Evolutionary conservation across 1,284 basidiomycete genomes (phyloP).

Genomic region (Thelephora terrestris): DNA sequence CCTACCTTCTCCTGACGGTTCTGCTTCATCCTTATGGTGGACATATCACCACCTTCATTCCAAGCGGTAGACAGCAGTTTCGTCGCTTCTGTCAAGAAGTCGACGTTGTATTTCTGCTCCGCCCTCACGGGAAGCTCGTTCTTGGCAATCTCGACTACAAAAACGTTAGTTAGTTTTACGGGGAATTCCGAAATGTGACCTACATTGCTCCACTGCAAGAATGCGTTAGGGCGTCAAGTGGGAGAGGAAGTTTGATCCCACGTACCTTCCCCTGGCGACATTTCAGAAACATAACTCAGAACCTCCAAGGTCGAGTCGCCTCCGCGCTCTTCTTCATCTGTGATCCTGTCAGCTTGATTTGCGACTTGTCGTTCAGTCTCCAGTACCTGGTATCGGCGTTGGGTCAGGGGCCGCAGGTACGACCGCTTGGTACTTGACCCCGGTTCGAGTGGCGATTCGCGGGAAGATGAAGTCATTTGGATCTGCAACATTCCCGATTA

Average conservation of each 20-base stretch:
- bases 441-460: conserved; percentile 78
- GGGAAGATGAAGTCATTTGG: conserved; percentile 94
- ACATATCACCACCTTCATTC: conserved; percentile 40
- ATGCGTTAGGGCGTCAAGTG: conserved; percentile 5
- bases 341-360: conserved; percentile 2
- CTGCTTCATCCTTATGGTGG: conserved; percentile 51
- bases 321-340: conserved; percentile 49
- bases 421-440: conserved; percentile 76
- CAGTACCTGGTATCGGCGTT: conserved; percentile 31
- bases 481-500: conserved; percentile 38
- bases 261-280: conserved; percentile 58
- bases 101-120: conserved; percentile 47
- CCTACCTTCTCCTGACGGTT: conserved; percentile 51
- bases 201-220: conserved; percentile 12
- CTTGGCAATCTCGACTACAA: conserved; percentile 53
- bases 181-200: conserved; percentile 2
- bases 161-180: conserved; percentile 8
- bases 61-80: conserved; percentile 59
- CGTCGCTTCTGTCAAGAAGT: conserved; percentile 67
- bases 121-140: conserved; percentile 37
- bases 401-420: conserved; percentile 40
- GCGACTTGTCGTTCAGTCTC: conserved; percentile 3
- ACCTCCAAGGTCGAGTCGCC: conserved; percentile 67
- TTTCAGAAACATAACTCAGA: conserved; percentile 48
- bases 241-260: conserved; percentile 5